Conservation (phyloP, 192 early-diverging fungal species). For the Chytriomyces confervae region DNA sequence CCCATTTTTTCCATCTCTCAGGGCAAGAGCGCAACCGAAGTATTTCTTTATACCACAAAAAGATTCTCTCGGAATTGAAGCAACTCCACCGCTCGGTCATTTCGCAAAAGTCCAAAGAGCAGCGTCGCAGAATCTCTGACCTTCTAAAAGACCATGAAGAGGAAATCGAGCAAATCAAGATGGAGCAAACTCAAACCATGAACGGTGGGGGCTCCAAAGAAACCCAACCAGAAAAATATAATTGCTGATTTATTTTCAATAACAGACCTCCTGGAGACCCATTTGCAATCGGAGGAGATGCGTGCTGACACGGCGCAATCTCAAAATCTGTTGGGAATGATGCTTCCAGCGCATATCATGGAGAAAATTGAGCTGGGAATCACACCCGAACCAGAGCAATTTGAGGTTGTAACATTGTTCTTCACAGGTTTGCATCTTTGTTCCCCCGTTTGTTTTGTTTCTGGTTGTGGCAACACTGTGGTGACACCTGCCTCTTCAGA, state of each 20-base stretch:
- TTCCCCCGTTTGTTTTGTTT: neutral
- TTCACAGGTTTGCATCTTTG: constrained; percentile 12
- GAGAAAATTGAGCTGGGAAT: constrained; percentile 34
- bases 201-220: constrained; percentile 1
- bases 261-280: constrained; percentile 27
- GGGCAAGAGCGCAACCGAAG: constrained; percentile 18
- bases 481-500: neutral
- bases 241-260: neutral
- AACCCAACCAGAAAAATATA: neutral
- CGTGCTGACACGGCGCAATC: constrained; percentile 19
- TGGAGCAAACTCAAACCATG: constrained; percentile 29
- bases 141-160: constrained; percentile 40
- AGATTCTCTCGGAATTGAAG: constrained; percentile 27
- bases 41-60: constrained; percentile 30
- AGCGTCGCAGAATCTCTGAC: constrained; percentile 32
- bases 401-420: constrained; percentile 27
- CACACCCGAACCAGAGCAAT: constrained; percentile 26
- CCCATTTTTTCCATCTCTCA: neutral
- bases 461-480: neutral
- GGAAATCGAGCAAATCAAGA: constrained; percentile 37
- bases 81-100: constrained; percentile 26
- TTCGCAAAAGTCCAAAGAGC: constrained; percentile 28
- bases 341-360: constrained; percentile 34
- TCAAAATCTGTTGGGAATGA: constrained; percentile 27
- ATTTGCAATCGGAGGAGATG: constrained; percentile 31